Evolutionary conservation across 345 rosid species (phyloP).

Genomic region (Euphorbia lathyris): DNA sequence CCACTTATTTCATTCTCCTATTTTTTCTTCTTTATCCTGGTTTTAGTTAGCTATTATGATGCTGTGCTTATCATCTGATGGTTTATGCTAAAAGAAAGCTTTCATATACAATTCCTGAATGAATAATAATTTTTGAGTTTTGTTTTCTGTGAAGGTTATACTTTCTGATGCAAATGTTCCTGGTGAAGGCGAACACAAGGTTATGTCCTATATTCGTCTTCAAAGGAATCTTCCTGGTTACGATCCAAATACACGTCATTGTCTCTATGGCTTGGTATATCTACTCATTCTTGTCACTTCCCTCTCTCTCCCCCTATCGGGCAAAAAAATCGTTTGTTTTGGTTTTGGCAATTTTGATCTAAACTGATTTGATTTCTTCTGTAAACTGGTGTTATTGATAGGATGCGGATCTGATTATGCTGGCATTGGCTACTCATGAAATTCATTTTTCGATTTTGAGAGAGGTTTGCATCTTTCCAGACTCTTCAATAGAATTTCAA

Average conservation of each 20-base stretch:
- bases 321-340: neutral
- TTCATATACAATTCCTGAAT: neutral
- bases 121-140: neutral
- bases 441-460: slow-evolving; percentile 91
- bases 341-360: neutral
- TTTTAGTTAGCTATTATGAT: neutral
- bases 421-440: slow-evolving; percentile 95
- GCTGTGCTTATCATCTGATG: neutral
- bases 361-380: slow-evolving; percentile 17
- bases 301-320: neutral
- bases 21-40: neutral
- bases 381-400: slow-evolving; percentile 32
- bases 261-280: slow-evolving; percentile 93
- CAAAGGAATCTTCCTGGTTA: slow-evolving; percentile 90
- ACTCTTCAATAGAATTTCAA: neutral
- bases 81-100: neutral
- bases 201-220: slow-evolving; percentile 85
- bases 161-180: slow-evolving; percentile 99
- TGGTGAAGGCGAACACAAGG: slow-evolving; percentile 98
- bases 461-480: slow-evolving; percentile 51
- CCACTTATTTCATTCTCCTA: neutral
- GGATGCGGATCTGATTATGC: slow-evolving; percentile 99
- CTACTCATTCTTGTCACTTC: slow-evolving; percentile 27
- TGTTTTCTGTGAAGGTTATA: slow-evolving; percentile 61
- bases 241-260: slow-evolving; percentile 87